Percentiles rank a stretch among this genome's conserved stretches.
Conservation (phyloP, 75 land plant species). For the Pinus tabuliformis region DNA sequence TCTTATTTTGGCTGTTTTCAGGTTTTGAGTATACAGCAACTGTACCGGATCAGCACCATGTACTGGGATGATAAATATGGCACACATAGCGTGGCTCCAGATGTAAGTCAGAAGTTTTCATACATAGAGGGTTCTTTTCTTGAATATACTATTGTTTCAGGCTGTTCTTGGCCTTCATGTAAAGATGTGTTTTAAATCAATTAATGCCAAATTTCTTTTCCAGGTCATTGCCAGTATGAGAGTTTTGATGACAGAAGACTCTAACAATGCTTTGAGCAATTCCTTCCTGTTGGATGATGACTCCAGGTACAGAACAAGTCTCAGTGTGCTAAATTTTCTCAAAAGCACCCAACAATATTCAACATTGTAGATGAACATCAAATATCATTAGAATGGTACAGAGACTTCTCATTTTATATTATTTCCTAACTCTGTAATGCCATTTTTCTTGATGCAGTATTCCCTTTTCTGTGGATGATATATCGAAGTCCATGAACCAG, state of each 20-base stretch:
- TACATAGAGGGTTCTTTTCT: background rate
- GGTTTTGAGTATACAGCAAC: conserved; percentile 88
- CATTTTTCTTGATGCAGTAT: conserved; percentile 32
- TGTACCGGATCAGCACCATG: conserved; percentile 97
- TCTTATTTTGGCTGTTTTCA: conserved; percentile 11
- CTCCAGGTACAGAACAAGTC: conserved; percentile 55
- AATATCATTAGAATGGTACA: background rate
- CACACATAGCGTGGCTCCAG: conserved; percentile 91
- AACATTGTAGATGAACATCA: background rate
- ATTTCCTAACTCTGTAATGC: background rate
- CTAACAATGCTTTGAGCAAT: conserved; percentile 63
- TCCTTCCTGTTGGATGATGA: conserved; percentile 98
- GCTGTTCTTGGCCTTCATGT: background rate
- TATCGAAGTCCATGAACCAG: conserved; percentile 41
- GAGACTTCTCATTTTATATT: background rate
- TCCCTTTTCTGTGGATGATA: conserved; percentile 57
- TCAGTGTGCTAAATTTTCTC: background rate
- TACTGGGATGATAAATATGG: conserved; percentile 92
- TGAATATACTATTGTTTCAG: background rate
- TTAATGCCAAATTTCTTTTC: too few species aligned
- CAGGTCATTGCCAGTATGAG: conserved; percentile 96
- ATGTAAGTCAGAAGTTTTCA: conserved; percentile 36
- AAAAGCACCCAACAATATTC: background rate
- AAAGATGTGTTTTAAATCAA: background rate
- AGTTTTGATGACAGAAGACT: conserved; percentile 71